A percentile compares a stretch with the other conserved stretches of the same genome.
phyloP scores from a whole-genome alignment of 2,329 filamentous ascomycete genomes.

The Diplodia sapinea region DNA sequence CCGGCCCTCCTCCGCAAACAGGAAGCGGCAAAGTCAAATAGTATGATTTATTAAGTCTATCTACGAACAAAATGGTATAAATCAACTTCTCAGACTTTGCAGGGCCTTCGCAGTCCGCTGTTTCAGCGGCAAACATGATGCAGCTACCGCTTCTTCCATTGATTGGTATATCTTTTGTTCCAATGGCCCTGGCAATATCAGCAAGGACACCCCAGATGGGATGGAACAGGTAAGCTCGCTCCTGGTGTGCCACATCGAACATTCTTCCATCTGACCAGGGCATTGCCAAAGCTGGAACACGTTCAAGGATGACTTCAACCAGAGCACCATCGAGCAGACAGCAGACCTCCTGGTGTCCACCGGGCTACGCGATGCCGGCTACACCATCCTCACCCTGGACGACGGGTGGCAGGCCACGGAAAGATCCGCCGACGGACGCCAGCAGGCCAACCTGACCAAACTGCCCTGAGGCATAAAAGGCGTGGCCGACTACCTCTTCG shows the following conservation, averaged over 20 bases:
- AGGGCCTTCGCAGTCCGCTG: background rate
- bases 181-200: background rate
- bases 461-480: slow-evolving; percentile 54
- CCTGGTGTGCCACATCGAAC: background rate
- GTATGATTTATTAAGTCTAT: background rate
- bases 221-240: slow-evolving; percentile 6
- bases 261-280: background rate
- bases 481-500: slow-evolving; percentile 49
- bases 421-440: slow-evolving; percentile 48
- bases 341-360: slow-evolving; percentile 53
- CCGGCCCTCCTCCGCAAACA: background rate
- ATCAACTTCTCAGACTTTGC: background rate
- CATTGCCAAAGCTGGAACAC: slow-evolving; percentile 3
- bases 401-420: slow-evolving; percentile 46
- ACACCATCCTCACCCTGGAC: slow-evolving; percentile 53
- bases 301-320: slow-evolving; percentile 4
- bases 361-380: slow-evolving; percentile 50
- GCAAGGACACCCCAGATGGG: slow-evolving; percentile 14
- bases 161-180: background rate
- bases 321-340: slow-evolving; percentile 40
- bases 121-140: background rate
- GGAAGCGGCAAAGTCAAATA: background rate
- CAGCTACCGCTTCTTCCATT: background rate
- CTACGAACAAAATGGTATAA: too few species aligned
- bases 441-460: slow-evolving; percentile 50